phyloP scores from a whole-genome alignment of 2,329 filamentous ascomycete genomes.

The Pseudogymnoascus sp. region DNA sequence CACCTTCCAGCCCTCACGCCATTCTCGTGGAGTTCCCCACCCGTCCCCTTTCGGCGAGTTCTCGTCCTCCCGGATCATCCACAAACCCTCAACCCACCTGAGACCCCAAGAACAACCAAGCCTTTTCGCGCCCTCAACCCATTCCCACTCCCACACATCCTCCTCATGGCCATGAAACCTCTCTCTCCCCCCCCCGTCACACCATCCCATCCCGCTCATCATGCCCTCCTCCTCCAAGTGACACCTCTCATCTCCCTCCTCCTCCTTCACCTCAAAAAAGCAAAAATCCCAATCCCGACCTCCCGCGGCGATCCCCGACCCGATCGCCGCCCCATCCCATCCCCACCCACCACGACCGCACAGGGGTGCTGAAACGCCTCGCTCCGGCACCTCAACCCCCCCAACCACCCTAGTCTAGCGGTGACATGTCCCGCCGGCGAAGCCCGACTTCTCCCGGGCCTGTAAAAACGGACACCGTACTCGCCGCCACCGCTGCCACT shows the following conservation, averaged over 20 bases:
- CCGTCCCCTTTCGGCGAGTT: neutral
- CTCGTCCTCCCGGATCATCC: neutral
- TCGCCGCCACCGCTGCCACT: neutral
- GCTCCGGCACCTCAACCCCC: neutral
- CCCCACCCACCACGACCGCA: neutral
- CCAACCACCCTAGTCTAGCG: neutral
- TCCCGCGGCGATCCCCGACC: slow-evolving; percentile 1
- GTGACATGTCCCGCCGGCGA: neutral
- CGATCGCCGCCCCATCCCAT: slow-evolving; percentile 1
- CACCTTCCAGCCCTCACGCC: neutral
- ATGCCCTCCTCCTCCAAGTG: neutral
- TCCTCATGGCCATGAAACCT: neutral
- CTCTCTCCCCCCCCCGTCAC: neutral
- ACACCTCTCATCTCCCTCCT: neutral
- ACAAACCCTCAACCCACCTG: neutral
- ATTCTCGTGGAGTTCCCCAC: neutral
- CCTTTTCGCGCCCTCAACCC: neutral
- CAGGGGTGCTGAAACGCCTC: slow-evolving; percentile 1
- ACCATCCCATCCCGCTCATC: neutral
- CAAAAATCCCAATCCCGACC: neutral
- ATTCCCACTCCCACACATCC: neutral
- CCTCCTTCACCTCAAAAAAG: neutral
- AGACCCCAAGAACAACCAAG: slow-evolving; percentile 3
- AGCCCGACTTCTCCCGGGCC: slow-evolving; percentile 1
- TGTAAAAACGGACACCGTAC: neutral